Percentiles rank a stretch among this genome's conserved stretches.
Evolutionary conservation across 2,329 filamentous ascomycete genomes (phyloP).

Genomic region (Xylaria sp.): DNA sequence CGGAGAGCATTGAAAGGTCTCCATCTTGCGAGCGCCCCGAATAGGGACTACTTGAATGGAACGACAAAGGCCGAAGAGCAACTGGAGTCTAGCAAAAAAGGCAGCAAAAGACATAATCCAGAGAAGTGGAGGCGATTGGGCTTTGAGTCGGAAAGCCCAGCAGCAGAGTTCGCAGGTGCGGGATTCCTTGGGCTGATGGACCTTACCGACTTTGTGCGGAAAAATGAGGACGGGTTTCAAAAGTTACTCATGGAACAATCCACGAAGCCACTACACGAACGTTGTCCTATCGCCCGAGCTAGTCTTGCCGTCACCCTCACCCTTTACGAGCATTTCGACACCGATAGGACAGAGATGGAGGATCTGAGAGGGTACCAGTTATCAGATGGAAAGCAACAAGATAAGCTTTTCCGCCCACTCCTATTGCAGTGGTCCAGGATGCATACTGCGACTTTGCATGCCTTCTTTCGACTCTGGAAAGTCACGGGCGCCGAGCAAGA

Average conservation of each 20-base stretch:
- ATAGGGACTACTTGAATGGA: slow-evolving; percentile 35
- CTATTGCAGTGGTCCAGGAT: slow-evolving; percentile 91
- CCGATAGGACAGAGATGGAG: slow-evolving; percentile 80
- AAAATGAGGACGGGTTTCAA: slow-evolving; percentile 89
- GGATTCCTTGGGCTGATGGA: slow-evolving; percentile 98
- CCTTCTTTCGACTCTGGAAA: slow-evolving; percentile 93
- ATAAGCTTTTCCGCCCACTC: slow-evolving; percentile 83
- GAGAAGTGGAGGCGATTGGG: slow-evolving; percentile 93
- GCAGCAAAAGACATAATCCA: slow-evolving; percentile 74
- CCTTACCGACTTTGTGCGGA: slow-evolving; percentile 87
- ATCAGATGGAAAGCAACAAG: slow-evolving; percentile 78
- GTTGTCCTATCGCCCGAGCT: slow-evolving; percentile 85
- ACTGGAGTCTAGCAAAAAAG: slow-evolving; percentile 53
- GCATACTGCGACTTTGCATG: slow-evolving; percentile 81
- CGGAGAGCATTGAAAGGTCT: slow-evolving; percentile 83
- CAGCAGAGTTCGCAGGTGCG: slow-evolving; percentile 79
- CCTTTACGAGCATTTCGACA: slow-evolving; percentile 93
- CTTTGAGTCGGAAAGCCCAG: slow-evolving; percentile 88
- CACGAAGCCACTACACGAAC: slow-evolving; percentile 67
- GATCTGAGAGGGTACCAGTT: slow-evolving; percentile 76
- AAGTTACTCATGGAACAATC: slow-evolving; percentile 91
- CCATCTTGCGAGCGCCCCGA: slow-evolving; percentile 78
- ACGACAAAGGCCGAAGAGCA: slow-evolving; percentile 42
- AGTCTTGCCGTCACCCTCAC: slow-evolving; percentile 86
- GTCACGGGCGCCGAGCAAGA: slow-evolving; percentile 79